Conservation (phyloP, 2,329 filamentous ascomycete genomes). For the Curvularia sp. region DNA sequence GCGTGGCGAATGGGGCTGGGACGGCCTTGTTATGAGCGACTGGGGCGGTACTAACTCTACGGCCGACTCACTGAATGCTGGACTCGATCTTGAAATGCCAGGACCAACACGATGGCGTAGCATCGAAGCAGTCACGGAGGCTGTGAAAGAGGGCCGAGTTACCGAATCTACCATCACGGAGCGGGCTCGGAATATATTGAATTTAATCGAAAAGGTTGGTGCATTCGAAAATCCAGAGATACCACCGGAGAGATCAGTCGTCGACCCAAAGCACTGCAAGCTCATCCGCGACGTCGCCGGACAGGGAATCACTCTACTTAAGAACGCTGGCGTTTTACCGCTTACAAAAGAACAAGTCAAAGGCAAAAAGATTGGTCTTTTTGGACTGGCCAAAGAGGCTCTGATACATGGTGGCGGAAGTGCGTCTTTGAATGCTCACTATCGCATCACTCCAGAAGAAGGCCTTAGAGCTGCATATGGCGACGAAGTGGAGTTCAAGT, state of each 20-base stretch:
- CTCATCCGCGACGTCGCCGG: conserved; percentile 70
- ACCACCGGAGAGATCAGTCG: conserved; percentile 66
- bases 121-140: conserved; percentile 66
- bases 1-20: conserved; percentile 75
- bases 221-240: conserved; percentile 66
- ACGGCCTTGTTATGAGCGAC: conserved; percentile 72
- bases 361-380: conserved; percentile 69
- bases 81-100: conserved; percentile 51
- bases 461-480: conserved; percentile 39
- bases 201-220: conserved; percentile 72
- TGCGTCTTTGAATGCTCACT: conserved; percentile 38
- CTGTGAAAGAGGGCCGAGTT: conserved; percentile 58
- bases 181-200: conserved; percentile 53
- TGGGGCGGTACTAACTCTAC: conserved; percentile 60
- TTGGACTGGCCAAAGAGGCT: conserved; percentile 68
- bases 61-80: conserved; percentile 46
- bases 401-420: conserved; percentile 48
- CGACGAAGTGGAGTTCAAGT: conserved; percentile 42
- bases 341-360: conserved; percentile 64
- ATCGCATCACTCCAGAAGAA: conserved; percentile 39
- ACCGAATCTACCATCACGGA: conserved; percentile 47
- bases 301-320: conserved; percentile 74
- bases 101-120: conserved; percentile 69
- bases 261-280: conserved; percentile 66
- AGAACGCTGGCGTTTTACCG: conserved; percentile 73